These are phyloP conservation scores for Phialophora verrucosa DNA, from an alignment of 2,329 filamentous ascomycete genomes.

Conservation along the genomic window DNA sequence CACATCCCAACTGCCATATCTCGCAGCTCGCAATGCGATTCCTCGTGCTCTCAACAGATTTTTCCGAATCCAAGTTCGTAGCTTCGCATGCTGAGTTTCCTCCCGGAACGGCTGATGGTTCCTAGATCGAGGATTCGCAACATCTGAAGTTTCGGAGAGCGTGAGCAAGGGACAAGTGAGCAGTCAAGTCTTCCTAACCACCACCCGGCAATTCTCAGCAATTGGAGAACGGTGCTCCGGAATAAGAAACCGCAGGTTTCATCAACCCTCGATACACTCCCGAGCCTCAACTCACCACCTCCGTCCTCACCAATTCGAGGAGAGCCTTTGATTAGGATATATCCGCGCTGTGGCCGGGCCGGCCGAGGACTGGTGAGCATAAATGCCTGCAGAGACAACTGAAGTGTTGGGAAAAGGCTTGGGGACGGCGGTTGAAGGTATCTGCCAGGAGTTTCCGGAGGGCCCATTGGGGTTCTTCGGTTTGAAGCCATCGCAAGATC, in stretches of 20 bases:
- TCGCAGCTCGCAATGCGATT: slow-evolving; percentile 31
- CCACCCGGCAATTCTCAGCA: slow-evolving; percentile 20
- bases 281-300: slow-evolving; percentile 21
- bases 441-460: slow-evolving; percentile 53
- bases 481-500: slow-evolving; percentile 28
- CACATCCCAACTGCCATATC: slow-evolving; percentile 38
- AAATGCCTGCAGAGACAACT: slow-evolving; percentile 64
- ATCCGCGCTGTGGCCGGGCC: slow-evolving; percentile 63
- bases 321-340: slow-evolving; percentile 60
- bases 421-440: slow-evolving; percentile 50
- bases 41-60: too few relatives aligned
- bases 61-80: too few relatives aligned
- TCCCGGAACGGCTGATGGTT: too few relatives aligned
- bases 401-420: slow-evolving; percentile 58
- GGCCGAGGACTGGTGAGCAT: slow-evolving; percentile 54
- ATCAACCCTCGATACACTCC: slow-evolving; percentile 6
- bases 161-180: too few relatives aligned
- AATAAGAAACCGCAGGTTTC: not conserved
- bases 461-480: slow-evolving; percentile 43
- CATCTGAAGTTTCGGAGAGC: too few relatives aligned
- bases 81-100: too few relatives aligned
- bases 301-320: slow-evolving; percentile 38
- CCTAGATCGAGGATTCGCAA: too few relatives aligned
- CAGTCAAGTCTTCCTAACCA: slow-evolving; percentile 5
- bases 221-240: not conserved